Conservation (phyloP, 169 alveolate species). For the Cystoisospora suis region DNA sequence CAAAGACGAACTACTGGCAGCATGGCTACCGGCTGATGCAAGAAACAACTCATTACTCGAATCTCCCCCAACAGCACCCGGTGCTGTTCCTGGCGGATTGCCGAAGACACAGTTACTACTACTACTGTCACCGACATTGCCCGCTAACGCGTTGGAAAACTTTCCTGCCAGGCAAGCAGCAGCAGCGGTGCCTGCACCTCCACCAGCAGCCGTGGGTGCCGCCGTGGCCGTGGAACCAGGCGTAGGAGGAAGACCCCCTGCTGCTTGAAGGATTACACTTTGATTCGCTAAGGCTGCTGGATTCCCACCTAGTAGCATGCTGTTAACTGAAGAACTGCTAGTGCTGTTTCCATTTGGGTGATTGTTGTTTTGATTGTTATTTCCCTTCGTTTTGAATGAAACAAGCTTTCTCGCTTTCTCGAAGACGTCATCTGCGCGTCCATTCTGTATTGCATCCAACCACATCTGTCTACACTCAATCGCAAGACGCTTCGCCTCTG, state of each 20-base stretch:
- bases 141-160: neutral
- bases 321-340: no score
- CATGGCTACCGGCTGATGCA: neutral
- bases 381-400: constrained; percentile 8
- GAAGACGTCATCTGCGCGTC: constrained; percentile 40
- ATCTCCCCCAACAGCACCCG: neutral
- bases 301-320: neutral
- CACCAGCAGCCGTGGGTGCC: neutral
- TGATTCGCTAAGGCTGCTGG: neutral
- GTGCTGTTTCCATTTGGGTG: no score
- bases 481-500: constrained; percentile 38
- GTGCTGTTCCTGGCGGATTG: neutral
- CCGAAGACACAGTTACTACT: neutral
- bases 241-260: neutral
- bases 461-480: constrained; percentile 31
- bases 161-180: neutral
- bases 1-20: neutral
- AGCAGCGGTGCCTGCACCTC: neutral
- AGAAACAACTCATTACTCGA: neutral
- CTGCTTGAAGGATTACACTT: neutral
- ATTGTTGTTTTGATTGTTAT: neutral
- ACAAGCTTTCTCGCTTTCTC: constrained; percentile 32
- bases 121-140: neutral
- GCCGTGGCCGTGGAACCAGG: neutral
- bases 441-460: constrained; percentile 19